These are phyloP conservation scores for Neurospora sp. DNA, from an alignment of 495 filamentous ascomycete genomes.

Conservation along the genomic window DNA sequence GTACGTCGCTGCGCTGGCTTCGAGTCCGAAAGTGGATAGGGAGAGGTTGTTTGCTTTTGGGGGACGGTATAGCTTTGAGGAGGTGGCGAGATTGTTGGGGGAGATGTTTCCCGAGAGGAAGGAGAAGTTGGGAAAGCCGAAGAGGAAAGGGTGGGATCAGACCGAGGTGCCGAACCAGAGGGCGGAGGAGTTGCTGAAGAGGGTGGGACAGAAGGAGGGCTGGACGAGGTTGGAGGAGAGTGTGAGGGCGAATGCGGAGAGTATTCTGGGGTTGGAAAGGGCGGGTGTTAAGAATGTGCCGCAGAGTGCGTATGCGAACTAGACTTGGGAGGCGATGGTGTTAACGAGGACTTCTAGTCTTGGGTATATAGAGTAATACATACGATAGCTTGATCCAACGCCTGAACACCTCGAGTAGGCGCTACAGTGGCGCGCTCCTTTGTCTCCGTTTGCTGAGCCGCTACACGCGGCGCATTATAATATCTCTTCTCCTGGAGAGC, in stretches of 20 bases:
- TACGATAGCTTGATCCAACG: background rate
- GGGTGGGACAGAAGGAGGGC: conserved; percentile 17
- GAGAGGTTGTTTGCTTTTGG: conserved; percentile 24
- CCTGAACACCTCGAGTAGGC: background rate
- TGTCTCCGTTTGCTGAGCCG: background rate
- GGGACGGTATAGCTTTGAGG: conserved; percentile 22
- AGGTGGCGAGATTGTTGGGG: conserved; percentile 19
- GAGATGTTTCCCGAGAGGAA: conserved; percentile 18
- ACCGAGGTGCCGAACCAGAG: conserved; percentile 24
- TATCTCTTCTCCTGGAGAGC: background rate
- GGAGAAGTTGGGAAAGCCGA: conserved; percentile 9
- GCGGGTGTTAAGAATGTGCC: conserved; percentile 1
- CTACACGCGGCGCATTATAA: background rate
- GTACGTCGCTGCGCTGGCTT: conserved; percentile 21
- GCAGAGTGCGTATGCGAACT: background rate
- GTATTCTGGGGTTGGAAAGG: conserved; percentile 12
- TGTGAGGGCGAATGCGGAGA: conserved; percentile 18
- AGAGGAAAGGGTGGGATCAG: conserved; percentile 23
- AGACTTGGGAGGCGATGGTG: background rate
- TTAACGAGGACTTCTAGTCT: background rate
- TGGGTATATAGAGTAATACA: background rate
- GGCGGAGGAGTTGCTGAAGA: conserved; percentile 17
- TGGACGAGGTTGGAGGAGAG: conserved; percentile 29
- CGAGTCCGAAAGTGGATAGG: conserved; percentile 17
- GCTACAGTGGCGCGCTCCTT: background rate